A percentile compares a stretch with the other conserved stretches of the same genome.
These are phyloP conservation scores for Colletotrichum sp. DNA, from an alignment of 2,329 filamentous ascomycete genomes.

Conservation along the genomic window DNA sequence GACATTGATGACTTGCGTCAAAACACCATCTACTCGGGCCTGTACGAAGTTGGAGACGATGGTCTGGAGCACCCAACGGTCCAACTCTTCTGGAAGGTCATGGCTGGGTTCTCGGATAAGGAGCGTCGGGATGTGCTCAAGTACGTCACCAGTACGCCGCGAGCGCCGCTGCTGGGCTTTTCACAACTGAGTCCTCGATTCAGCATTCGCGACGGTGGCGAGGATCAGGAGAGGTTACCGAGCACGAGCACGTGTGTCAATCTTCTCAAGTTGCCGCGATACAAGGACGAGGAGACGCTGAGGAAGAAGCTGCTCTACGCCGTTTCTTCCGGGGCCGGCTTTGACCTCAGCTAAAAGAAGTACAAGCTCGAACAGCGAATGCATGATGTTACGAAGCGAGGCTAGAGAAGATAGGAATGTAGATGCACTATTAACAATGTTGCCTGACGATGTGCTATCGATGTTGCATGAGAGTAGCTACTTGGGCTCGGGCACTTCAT, in stretches of 20 bases:
- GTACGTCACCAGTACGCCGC: slow-evolving; percentile 92
- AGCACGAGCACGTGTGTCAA: slow-evolving; percentile 98
- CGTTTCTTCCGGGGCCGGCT: slow-evolving; percentile 87
- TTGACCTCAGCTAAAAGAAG: slow-evolving; percentile 72
- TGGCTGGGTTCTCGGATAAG: slow-evolving; percentile 75
- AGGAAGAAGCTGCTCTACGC: slow-evolving; percentile 88
- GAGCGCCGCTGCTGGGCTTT: slow-evolving; percentile 90
- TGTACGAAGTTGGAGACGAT: slow-evolving; percentile 91
- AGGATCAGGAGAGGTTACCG: slow-evolving; percentile 78
- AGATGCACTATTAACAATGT: background rate
- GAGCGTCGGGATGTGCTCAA: slow-evolving; percentile 89
- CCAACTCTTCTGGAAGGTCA: slow-evolving; percentile 88
- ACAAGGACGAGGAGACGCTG: slow-evolving; percentile 68
- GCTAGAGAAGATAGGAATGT: background rate
- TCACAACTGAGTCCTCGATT: slow-evolving; percentile 84
- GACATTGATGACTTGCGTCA: slow-evolving; percentile 84
- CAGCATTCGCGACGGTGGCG: slow-evolving; percentile 83
- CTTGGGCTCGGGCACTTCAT: background rate
- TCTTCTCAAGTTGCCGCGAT: slow-evolving; percentile 87
- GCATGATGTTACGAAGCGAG: slow-evolving; percentile 15
- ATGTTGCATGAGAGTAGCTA: background rate
- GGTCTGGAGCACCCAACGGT: slow-evolving; percentile 84
- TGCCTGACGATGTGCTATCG: background rate
- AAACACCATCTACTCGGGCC: slow-evolving; percentile 86
- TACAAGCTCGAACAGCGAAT: background rate